Conservation (phyloP, 345 rosid species). For the Pistacia integerrima region DNA sequence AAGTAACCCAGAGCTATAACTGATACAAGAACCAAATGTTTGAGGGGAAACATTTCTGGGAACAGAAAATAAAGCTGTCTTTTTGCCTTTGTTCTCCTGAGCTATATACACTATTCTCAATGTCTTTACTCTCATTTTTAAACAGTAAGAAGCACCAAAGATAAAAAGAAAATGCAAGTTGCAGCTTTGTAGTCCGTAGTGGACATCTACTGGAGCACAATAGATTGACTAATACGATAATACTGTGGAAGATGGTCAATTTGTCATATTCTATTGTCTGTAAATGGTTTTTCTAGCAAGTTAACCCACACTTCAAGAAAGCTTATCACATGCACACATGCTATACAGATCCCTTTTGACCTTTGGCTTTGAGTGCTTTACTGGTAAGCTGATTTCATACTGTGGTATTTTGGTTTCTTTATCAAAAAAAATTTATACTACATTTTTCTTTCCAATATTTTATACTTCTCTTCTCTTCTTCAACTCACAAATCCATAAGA, state of each 20-base stretch:
- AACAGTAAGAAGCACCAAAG: background rate
- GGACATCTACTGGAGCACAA: background rate
- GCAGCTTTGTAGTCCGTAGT: background rate
- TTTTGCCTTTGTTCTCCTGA: background rate
- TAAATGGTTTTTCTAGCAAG: background rate
- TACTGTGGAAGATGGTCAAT: no score
- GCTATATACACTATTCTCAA: background rate
- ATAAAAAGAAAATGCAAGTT: background rate
- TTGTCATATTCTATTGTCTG: no score
- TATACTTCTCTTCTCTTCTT: no score
- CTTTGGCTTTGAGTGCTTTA: background rate
- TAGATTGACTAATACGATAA: background rate
- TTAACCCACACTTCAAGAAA: background rate
- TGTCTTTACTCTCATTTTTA: background rate
- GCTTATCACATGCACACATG: background rate
- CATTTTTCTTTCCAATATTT: background rate
- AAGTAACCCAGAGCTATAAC: slow-evolving; percentile 26
- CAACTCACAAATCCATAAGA: no score
- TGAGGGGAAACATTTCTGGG: background rate
- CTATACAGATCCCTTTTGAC: background rate
- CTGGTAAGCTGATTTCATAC: background rate
- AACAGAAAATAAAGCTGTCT: background rate
- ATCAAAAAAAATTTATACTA: no score
- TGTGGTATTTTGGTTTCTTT: background rate
- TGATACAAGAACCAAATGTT: background rate